Base-by-base conservation (phyloP, 495 filamentous ascomycete genomes). In the Tuber umbilicatum region DNA sequence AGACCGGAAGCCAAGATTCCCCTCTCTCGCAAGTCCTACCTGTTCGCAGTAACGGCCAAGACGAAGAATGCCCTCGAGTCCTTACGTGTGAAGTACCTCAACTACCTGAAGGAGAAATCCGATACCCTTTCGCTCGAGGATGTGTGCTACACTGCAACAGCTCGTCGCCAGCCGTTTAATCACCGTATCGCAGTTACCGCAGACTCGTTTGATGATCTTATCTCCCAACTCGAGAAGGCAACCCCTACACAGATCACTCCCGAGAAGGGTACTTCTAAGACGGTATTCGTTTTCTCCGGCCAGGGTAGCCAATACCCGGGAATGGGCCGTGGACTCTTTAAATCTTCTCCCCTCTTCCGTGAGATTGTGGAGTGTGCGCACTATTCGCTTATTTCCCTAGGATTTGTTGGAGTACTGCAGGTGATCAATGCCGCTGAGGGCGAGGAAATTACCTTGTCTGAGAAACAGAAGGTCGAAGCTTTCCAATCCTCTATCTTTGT, bases 141-240 rank as follows among this genome's bases (percentile, higher is more conserved):
- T 70, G 83, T 95, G 7, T 89, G 93, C 7, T 97, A 96, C 83
- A 93, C 92, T 7, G 92, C 91, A 1, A 95, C 93, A 16, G 93
- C 93, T 68, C 88, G 93, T 75, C 90, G 90, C n/a, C 89, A 91
- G n/a, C 93, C 94, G 75, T 90, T 94, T 81, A 88, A 89, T 70
- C 91, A 90, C 85, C 89, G 93, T 69, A 87, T 91, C 73, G 87
- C 87, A 60, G 86, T 92, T 31, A 83, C 85, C 14, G 90, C 86
- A 1, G 84, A 85, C n/a, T 86, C 87, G 70, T 75, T 90, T 23
- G 76, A 78, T 40, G 70, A 73, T 31, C 76, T 81, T 71, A 73
- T 80, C n/a, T 75, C 83, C 43, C 71, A 72, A 74, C 60, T 83
- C 35, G 60, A 82, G 80, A 68, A 79, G 82, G 75, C 75, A n/a